Percentiles rank a stretch among this genome's conserved stretches.
Evolutionary conservation across 2,329 filamentous ascomycete genomes (phyloP).

Genomic region (Hypoxylon rubiginosum): DNA sequence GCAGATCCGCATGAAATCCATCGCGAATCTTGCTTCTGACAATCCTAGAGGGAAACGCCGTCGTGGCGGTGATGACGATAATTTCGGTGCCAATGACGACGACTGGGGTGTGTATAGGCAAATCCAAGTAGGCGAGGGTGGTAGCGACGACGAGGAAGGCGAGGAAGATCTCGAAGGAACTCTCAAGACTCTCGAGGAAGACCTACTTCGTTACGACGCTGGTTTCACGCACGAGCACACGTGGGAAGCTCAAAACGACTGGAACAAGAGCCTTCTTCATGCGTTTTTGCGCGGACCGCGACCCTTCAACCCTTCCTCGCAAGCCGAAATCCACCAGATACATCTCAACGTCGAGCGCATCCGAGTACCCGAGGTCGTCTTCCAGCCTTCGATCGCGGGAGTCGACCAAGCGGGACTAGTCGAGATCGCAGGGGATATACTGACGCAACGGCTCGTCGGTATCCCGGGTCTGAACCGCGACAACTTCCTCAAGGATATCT

Average conservation of each 20-base stretch:
- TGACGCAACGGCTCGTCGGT: slow-evolving; percentile 81
- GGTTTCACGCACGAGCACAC: slow-evolving; percentile 94
- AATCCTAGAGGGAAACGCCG: slow-evolving; percentile 85
- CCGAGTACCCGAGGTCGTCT: slow-evolving; percentile 91
- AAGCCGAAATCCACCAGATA: slow-evolving; percentile 85
- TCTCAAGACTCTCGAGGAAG: slow-evolving; percentile 83
- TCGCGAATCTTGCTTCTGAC: slow-evolving; percentile 95
- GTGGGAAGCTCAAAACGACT: slow-evolving; percentile 91
- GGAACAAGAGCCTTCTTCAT: slow-evolving; percentile 92
- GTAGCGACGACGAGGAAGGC: slow-evolving; percentile 89
- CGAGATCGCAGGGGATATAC: slow-evolving; percentile 91
- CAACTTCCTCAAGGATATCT: slow-evolving; percentile 85
- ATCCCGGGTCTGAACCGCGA: slow-evolving; percentile 67
- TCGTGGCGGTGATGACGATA: slow-evolving; percentile 91
- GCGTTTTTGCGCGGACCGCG: slow-evolving; percentile 90
- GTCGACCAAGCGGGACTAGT: slow-evolving; percentile 93
- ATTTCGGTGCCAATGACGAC: slow-evolving; percentile 96
- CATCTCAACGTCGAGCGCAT: slow-evolving; percentile 98
- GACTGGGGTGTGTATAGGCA: slow-evolving; percentile 98
- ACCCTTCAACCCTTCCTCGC: slow-evolving; percentile 84
- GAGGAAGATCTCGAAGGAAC: slow-evolving; percentile 85
- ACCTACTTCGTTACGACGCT: slow-evolving; percentile 88
- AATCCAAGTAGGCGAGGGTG: slow-evolving; percentile 84
- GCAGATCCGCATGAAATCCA: slow-evolving; percentile 98
- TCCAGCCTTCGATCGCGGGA: slow-evolving; percentile 91